Conservation (phyloP, 2,329 filamentous ascomycete genomes). For the Paecilomyces formosus region DNA sequence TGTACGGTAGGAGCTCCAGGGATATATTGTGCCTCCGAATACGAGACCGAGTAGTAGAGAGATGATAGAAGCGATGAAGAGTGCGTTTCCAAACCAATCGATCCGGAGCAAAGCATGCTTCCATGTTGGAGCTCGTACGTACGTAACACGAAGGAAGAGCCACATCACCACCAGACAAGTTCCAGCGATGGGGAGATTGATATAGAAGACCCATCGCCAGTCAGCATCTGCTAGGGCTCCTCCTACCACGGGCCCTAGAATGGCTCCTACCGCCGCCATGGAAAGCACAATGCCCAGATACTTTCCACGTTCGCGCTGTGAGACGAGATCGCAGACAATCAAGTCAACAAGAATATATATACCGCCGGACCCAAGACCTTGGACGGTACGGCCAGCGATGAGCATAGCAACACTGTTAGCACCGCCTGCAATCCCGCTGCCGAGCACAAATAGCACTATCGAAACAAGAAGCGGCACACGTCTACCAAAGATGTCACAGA, state of each 20-base stretch:
- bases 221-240: slow-evolving; percentile 16
- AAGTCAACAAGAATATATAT: slow-evolving; percentile 36
- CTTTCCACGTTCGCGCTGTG: slow-evolving; percentile 26
- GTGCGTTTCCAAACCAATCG: slow-evolving; percentile 21
- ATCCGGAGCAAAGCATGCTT: slow-evolving; percentile 7
- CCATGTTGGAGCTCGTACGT: slow-evolving; percentile 5
- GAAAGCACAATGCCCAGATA: slow-evolving; percentile 17
- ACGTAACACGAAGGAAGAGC: slow-evolving; percentile 16
- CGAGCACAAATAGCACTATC: slow-evolving; percentile 44
- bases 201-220: slow-evolving; percentile 21
- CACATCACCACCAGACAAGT: slow-evolving; percentile 12
- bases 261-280: slow-evolving; percentile 31
- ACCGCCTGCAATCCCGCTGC: slow-evolving; percentile 46
- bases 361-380: slow-evolving; percentile 46
- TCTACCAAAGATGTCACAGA: slow-evolving; percentile 48
- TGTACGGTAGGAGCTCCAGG: slow-evolving; percentile 22
- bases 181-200: slow-evolving; percentile 20
- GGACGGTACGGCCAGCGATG: slow-evolving; percentile 49
- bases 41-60: slow-evolving; percentile 23
- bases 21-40: slow-evolving; percentile 21
- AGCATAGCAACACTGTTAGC: slow-evolving; percentile 40
- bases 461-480: slow-evolving; percentile 34
- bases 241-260: slow-evolving; percentile 38
- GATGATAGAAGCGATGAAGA: slow-evolving; percentile 19
- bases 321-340: slow-evolving; percentile 40